phyloP scores from a whole-genome alignment of 345 rosid genomes.

The Eucalyptus marginata region DNA sequence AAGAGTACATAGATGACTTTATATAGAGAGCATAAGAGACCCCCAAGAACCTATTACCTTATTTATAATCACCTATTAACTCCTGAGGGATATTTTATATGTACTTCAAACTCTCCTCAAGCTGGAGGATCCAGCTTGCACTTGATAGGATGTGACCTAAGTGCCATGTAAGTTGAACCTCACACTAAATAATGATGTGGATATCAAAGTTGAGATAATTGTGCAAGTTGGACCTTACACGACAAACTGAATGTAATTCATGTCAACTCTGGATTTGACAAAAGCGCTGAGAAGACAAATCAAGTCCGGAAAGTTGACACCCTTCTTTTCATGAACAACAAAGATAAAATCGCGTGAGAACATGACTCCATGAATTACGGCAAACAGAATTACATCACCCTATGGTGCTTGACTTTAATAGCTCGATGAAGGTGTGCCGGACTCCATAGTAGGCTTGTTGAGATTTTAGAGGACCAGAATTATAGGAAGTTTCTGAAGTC shows the following conservation, averaged over 20 bases:
- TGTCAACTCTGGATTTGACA: background rate
- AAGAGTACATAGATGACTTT: background rate
- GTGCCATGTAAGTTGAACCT: background rate
- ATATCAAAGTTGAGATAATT: background rate
- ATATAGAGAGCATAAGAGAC: background rate
- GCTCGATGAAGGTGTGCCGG: background rate
- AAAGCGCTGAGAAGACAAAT: background rate
- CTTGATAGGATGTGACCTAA: background rate
- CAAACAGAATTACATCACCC: background rate
- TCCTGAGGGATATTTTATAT: background rate
- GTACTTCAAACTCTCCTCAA: background rate
- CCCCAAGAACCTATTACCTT: background rate
- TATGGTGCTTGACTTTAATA: background rate
- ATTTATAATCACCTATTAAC: background rate
- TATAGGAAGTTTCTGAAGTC: background rate
- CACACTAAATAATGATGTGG: background rate
- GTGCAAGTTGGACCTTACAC: background rate
- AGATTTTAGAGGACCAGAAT: background rate
- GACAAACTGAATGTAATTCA: background rate
- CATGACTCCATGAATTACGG: background rate
- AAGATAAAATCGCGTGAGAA: background rate
- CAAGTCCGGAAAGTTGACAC: background rate
- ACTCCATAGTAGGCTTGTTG: background rate
- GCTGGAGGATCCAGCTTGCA: background rate
- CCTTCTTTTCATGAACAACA: background rate